phyloP scores from a whole-genome alignment of 352 stramenopile species.

The Phytophthora cryptogea region DNA sequence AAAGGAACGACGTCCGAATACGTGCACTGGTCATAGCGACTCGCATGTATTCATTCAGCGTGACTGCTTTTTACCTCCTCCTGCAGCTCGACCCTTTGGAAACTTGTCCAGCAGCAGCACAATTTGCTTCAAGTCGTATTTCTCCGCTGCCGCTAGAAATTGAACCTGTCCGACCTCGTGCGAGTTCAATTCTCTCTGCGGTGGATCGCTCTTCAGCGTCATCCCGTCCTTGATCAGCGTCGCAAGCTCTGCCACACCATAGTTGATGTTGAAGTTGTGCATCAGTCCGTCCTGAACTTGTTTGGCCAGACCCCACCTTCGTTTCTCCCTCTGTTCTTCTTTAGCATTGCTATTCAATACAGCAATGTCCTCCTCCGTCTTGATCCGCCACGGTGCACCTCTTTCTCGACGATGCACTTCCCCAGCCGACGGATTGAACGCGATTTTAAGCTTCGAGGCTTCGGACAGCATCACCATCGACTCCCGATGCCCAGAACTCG shows the following conservation, averaged over 20 bases:
- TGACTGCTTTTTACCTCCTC: slow-evolving; percentile 24
- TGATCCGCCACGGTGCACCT: slow-evolving; percentile 52
- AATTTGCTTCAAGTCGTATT: slow-evolving; percentile 79
- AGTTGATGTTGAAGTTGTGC: slow-evolving; percentile 76
- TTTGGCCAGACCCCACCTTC: slow-evolving; percentile 73
- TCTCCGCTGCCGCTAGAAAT: slow-evolving; percentile 69
- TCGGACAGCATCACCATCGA: slow-evolving; percentile 24
- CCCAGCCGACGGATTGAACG: slow-evolving; percentile 60
- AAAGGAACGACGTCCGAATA: slow-evolving; percentile 57
- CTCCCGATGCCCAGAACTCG: slow-evolving; percentile 16
- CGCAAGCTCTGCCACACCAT: slow-evolving; percentile 67
- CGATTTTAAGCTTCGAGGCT: slow-evolving; percentile 42
- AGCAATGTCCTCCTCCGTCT: slow-evolving; percentile 45
- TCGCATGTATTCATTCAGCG: slow-evolving; percentile 4
- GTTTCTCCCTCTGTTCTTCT: slow-evolving; percentile 71
- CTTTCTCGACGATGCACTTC: slow-evolving; percentile 70
- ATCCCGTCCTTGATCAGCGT: slow-evolving; percentile 67
- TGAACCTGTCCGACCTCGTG: slow-evolving; percentile 65
- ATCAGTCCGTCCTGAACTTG: slow-evolving; percentile 72
- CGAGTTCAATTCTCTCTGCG: slow-evolving; percentile 33
- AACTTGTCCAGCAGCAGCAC: slow-evolving; percentile 69
- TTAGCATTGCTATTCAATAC: slow-evolving; percentile 46
- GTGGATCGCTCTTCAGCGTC: slow-evolving; percentile 35
- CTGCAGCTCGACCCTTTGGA: slow-evolving; percentile 50
- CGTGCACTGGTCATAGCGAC: slow-evolving; percentile 31